These are phyloP conservation scores for Hymenoscyphus scutula DNA, from an alignment of 2,329 filamentous ascomycete species.

Conservation along the genomic window DNA sequence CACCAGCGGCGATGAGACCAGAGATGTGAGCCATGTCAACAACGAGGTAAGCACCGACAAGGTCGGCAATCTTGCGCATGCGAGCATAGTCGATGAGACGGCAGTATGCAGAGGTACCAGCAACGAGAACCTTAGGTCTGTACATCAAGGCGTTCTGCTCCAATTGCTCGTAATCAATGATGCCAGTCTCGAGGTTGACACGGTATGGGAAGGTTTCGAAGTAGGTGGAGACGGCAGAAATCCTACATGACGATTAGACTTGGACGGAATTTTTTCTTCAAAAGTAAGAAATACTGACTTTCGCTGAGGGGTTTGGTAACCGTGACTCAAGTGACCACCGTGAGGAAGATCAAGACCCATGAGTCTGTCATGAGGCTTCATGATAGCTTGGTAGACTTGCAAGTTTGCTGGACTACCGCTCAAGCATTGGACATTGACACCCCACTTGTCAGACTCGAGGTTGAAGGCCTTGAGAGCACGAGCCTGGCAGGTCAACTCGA, in stretches of 20 bases:
- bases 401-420: conserved; percentile 94
- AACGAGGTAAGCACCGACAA: conserved; percentile 88
- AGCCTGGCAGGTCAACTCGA: conserved; percentile 92
- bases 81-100: conserved; percentile 93
- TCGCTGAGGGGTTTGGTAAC: conserved; percentile 92
- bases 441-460: conserved; percentile 85
- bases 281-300: conserved; percentile 57
- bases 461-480: conserved; percentile 91
- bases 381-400: conserved; percentile 96
- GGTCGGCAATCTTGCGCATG: conserved; percentile 95
- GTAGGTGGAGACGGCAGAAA: conserved; percentile 97
- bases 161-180: conserved; percentile 95
- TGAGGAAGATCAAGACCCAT: conserved; percentile 98
- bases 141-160: conserved; percentile 88
- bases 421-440: conserved; percentile 96
- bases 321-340: conserved; percentile 92
- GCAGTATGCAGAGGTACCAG: conserved; percentile 97
- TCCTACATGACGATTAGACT: conserved; percentile 47
- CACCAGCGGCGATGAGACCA: conserved; percentile 86
- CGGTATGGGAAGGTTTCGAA: conserved; percentile 99
- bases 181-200: conserved; percentile 81
- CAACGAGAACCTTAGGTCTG: conserved; percentile 93
- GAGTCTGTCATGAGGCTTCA: conserved; percentile 90
- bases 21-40: conserved; percentile 99
- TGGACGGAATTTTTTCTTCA: neutral